phyloP scores from a whole-genome alignment of 129 eudicot genomes.

The Saposhnikovia divaricata region DNA sequence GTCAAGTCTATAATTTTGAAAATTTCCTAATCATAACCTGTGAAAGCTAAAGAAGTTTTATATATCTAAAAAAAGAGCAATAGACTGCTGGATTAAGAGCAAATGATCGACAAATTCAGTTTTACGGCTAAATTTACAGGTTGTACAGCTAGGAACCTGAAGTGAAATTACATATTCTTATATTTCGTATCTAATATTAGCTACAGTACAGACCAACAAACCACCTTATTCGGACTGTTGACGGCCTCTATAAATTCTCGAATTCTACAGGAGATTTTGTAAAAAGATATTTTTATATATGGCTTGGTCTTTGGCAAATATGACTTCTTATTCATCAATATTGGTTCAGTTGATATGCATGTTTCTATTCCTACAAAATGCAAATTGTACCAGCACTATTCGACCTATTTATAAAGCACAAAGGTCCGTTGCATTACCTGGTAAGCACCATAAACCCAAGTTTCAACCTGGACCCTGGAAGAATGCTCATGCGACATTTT shows the following conservation, averaged over 20 bases:
- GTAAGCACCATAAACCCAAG: constrained; percentile 16
- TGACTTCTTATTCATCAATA: background rate
- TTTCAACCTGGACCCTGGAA: constrained; percentile 39
- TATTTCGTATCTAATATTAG: background rate
- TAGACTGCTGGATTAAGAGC: background rate
- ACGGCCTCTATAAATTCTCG: background rate
- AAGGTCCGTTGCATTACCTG: background rate
- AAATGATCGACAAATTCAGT: background rate
- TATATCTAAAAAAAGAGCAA: background rate
- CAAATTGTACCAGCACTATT: background rate
- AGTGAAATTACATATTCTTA: background rate
- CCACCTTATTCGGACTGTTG: background rate
- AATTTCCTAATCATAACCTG: no score
- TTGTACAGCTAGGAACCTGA: background rate
- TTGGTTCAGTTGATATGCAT: background rate
- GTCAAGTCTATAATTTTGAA: background rate
- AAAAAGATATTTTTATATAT: background rate
- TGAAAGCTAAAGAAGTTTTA: background rate
- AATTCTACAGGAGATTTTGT: background rate
- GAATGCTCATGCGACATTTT: constrained; percentile 55
- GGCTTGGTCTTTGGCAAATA: background rate
- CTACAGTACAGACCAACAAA: background rate
- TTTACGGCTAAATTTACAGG: background rate
- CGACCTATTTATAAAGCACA: constrained; percentile 8
- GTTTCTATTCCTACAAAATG: background rate